Evolutionary conservation across 441 rosid species (phyloP).

Genomic region (Kokia cookei): DNA sequence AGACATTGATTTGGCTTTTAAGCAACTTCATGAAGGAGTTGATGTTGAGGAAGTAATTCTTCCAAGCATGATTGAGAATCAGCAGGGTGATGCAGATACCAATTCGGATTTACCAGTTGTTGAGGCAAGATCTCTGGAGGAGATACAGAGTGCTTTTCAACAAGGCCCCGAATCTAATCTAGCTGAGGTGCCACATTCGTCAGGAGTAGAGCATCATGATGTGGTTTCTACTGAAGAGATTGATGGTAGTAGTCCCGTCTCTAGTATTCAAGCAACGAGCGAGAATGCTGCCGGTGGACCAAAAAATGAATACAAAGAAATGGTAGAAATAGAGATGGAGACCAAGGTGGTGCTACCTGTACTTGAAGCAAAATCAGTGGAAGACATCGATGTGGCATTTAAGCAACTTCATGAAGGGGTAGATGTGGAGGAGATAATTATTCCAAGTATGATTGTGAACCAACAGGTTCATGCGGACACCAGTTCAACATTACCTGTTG

Average conservation of each 20-base stretch:
- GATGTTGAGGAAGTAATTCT: constrained; percentile 22
- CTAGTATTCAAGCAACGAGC: neutral
- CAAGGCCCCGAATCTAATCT: constrained; percentile 19
- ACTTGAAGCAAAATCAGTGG: neutral
- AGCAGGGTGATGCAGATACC: constrained; percentile 18
- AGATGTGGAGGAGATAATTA: neutral
- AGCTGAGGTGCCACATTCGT: constrained; percentile 19
- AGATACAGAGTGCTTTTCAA: constrained; percentile 27
- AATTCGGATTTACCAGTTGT: constrained; percentile 25
- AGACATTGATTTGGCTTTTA: constrained; percentile 56
- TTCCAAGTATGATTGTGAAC: neutral
- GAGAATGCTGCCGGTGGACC: neutral
- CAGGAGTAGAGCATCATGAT: constrained; percentile 15
- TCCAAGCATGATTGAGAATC: constrained; percentile 40
- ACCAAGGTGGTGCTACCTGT: neutral
- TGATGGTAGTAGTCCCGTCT: neutral
- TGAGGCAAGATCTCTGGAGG: constrained; percentile 49
- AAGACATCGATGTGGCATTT: neutral
- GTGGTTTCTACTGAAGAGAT: neutral
- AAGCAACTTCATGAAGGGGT: neutral
- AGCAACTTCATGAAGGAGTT: constrained; percentile 41
- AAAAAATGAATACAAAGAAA: neutral
- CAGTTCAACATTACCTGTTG: neutral
- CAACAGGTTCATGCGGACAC: neutral
- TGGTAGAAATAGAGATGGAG: neutral